Percentiles rank a stretch among this genome's conserved stretches.
phyloP scores from a whole-genome alignment of 1,284 basidiomycete genomes.

The Ganoderma lucidum region DNA sequence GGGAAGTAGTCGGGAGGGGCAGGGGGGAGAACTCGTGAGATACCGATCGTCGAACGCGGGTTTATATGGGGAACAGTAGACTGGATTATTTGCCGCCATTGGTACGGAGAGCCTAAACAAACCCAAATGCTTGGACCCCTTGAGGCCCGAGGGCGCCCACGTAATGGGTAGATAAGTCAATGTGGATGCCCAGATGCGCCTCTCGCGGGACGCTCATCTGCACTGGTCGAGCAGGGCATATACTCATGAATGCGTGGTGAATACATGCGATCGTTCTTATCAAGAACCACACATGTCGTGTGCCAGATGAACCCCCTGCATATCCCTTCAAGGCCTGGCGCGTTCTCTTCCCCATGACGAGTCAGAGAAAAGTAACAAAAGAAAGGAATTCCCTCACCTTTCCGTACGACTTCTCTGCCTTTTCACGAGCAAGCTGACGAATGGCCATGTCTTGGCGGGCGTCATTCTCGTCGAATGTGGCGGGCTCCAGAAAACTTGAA shows the following conservation, averaged over 20 bases:
- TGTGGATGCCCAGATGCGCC: not conserved
- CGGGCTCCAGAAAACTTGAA: no score
- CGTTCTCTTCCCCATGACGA: not conserved
- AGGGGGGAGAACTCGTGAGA: not conserved
- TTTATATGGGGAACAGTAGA: not conserved
- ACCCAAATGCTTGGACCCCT: not conserved
- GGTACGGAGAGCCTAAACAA: not conserved
- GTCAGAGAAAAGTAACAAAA: not conserved
- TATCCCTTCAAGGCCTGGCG: not conserved
- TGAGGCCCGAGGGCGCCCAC: not conserved
- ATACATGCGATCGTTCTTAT: not conserved
- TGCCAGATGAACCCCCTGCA: not conserved
- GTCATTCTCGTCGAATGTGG: no score
- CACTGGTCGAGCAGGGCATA: not conserved
- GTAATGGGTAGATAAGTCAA: not conserved
- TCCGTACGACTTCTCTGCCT: no score
- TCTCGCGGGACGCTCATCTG: not conserved
- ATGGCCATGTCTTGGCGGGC: not conserved
- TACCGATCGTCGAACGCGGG: not conserved
- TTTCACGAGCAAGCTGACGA: no score
- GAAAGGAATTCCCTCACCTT: not conserved
- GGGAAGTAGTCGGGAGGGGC: not conserved
- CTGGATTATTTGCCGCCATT: not conserved
- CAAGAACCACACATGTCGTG: not conserved
- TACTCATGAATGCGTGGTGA: not conserved